A percentile compares a stretch with the other conserved stretches of the same genome.
Conservation (phyloP, 2,329 filamentous ascomycete genomes). For the Trichoderma simmonsii region DNA sequence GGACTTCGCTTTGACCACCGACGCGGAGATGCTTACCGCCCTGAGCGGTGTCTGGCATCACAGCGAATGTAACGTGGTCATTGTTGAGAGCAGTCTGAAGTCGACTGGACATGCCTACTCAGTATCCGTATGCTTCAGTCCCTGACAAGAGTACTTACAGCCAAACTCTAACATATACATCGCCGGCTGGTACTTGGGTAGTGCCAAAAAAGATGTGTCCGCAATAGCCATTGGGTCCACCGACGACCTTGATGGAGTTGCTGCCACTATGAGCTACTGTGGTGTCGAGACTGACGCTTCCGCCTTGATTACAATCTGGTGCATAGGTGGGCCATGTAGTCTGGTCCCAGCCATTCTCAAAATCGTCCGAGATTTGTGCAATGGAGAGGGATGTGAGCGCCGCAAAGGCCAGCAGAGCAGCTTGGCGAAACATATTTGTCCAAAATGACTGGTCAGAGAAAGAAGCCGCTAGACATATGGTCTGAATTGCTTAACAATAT, state of each 20-base stretch:
- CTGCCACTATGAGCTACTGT: conserved; percentile 13
- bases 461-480: neutral
- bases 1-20: conserved; percentile 8
- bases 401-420: conserved; percentile 1
- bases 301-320: conserved; percentile 8
- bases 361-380: conserved; percentile 10
- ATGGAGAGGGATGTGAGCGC: neutral
- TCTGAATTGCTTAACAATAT: neutral
- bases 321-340: conserved; percentile 1
- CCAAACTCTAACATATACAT: conserved; percentile 13
- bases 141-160: neutral
- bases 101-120: neutral
- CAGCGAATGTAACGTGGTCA: conserved; percentile 8
- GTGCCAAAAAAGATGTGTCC: conserved; percentile 17
- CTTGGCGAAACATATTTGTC: neutral
- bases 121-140: neutral
- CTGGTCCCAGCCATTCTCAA: conserved; percentile 9
- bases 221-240: conserved; percentile 13
- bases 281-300: conserved; percentile 10
- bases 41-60: conserved; percentile 12
- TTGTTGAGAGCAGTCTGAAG: conserved; percentile 9
- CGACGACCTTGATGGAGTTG: conserved; percentile 13
- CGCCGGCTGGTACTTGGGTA: conserved; percentile 3
- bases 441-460: neutral
- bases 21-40: neutral